phyloP scores from a whole-genome alignment of 2,329 filamentous ascomycete species.

The Fusarium nanum region DNA sequence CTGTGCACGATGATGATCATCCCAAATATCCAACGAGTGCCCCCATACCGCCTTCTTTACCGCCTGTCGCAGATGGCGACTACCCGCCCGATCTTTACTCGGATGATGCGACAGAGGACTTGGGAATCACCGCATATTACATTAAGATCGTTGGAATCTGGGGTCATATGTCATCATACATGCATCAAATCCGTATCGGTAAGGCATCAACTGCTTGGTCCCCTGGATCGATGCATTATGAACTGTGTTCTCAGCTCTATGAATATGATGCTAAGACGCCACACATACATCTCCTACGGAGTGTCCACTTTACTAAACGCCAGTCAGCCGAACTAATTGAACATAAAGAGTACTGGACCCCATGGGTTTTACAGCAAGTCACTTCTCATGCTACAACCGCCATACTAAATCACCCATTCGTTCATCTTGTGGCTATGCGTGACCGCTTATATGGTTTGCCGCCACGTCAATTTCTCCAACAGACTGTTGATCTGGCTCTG shows the following conservation, averaged over 20 bases:
- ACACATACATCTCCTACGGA: background rate
- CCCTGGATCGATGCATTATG: constrained; percentile 9
- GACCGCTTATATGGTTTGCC: background rate
- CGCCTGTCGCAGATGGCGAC: background rate
- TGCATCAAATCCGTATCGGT: background rate
- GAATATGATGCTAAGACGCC: constrained; percentile 5
- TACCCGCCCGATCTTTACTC: constrained; percentile 17
- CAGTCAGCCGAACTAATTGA: background rate
- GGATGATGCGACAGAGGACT: background rate
- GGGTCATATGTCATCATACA: constrained; percentile 11
- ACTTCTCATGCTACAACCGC: background rate
- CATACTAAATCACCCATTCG: constrained; percentile 8
- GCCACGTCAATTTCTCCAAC: constrained; percentile 2
- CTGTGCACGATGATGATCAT: background rate
- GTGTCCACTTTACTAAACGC: constrained; percentile 3
- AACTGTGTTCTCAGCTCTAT: constrained; percentile 3
- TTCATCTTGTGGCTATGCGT: constrained; percentile 14
- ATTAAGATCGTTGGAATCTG: background rate
- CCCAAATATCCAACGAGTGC: constrained; percentile 9
- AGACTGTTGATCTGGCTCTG: background rate
- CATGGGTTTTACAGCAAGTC: constrained; percentile 11
- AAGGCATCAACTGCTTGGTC: constrained; percentile 10
- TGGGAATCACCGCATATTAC: constrained; percentile 16
- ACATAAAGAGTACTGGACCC: constrained; percentile 8
- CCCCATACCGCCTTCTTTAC: background rate